Evolutionary conservation across 1,139 yeast genomes (phyloP), one percentile per base, ranked within the genome.

Genomic region (Sugiyamaella grinbergsii): DNA sequence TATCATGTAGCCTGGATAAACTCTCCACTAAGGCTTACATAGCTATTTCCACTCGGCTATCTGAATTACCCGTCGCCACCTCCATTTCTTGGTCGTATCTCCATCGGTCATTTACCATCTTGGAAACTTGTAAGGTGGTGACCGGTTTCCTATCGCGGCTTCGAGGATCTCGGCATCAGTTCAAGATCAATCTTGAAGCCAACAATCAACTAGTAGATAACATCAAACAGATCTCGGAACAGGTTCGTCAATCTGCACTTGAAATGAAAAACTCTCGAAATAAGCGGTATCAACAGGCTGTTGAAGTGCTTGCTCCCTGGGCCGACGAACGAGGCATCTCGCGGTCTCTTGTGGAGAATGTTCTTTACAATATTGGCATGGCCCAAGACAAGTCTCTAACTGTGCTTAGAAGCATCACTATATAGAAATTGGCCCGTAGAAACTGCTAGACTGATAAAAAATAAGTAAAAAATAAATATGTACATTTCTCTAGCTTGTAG

Each of bases 91-190:
- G 73, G 72, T 45, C 51, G 8, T 58, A 60, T 45, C 51, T 62
- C 45, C 73, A 71, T 49, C 40, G 55, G 18, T 55, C 62, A 7
- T 67, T 62, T 47, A 60, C 65, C 0, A 44, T 62, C 1, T 42
- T 67, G 6, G 73, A 70, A 41, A 62, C 70, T 2, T 49, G 57
- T 34, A 59, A 60, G 49, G 54, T 62, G 2, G 56, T 62, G 4
- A 42, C 49, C 7, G 59, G 58, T 2, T 63, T 59, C 38, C 22
- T 56, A 8, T 50, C 54, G n/a, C 56, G 62, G n/a, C 51, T 58
- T 36, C 57, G 50, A 40, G 51, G 55, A 4, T 54, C 55, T 42
- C 50, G 55, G 47, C 58, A 54, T 19, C 59, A 56, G 37, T 51
- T 53, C 51, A 61, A 56, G 37, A 53, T 48, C 45, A 45, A 49